Percentiles rank a stretch among this genome's conserved stretches.
Conservation (phyloP, 169 alveolate genomes). For the Eimeria maxima region DNA sequence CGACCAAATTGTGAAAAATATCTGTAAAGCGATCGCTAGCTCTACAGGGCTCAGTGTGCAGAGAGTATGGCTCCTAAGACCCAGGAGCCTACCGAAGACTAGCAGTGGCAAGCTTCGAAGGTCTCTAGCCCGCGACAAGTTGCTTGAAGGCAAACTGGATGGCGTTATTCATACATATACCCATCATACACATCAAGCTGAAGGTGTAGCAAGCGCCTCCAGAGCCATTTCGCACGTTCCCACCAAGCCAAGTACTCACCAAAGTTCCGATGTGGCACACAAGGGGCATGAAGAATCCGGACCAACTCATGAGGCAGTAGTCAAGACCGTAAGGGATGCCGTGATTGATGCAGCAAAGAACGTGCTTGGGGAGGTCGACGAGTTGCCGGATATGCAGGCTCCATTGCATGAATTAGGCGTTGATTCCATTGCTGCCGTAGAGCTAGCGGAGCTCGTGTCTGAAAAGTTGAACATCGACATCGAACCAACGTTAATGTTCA, state of each 20-base stretch:
- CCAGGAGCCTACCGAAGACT: slow-evolving; percentile 86
- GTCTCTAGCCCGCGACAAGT: slow-evolving; percentile 84
- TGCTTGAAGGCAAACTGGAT: slow-evolving; percentile 82
- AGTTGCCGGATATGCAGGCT: slow-evolving; percentile 84
- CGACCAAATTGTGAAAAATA: slow-evolving; percentile 85
- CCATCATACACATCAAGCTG: slow-evolving; percentile 55
- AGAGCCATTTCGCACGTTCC: background rate
- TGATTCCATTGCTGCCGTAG: slow-evolving; percentile 88
- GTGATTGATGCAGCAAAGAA: slow-evolving; percentile 80
- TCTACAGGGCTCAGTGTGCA: slow-evolving; percentile 87
- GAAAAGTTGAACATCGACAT: slow-evolving; percentile 85
- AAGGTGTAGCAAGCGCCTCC: slow-evolving; percentile 35
- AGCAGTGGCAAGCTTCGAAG: slow-evolving; percentile 89
- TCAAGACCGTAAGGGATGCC: slow-evolving; percentile 79
- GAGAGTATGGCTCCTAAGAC: slow-evolving; percentile 87
- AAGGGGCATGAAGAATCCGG: slow-evolving; percentile 48
- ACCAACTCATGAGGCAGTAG: slow-evolving; percentile 38
- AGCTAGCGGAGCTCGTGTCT: slow-evolving; percentile 87
- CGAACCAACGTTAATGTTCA: slow-evolving; percentile 88
- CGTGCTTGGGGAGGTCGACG: slow-evolving; percentile 79
- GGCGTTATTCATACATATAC: slow-evolving; percentile 74
- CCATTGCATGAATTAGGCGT: slow-evolving; percentile 89
- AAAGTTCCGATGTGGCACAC: background rate
- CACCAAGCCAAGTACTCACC: slow-evolving; percentile 23
- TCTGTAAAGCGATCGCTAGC: slow-evolving; percentile 83